Evolutionary conservation across 306 rosid genomes (phyloP).

Genomic region (Begonia loranthoides): DNA sequence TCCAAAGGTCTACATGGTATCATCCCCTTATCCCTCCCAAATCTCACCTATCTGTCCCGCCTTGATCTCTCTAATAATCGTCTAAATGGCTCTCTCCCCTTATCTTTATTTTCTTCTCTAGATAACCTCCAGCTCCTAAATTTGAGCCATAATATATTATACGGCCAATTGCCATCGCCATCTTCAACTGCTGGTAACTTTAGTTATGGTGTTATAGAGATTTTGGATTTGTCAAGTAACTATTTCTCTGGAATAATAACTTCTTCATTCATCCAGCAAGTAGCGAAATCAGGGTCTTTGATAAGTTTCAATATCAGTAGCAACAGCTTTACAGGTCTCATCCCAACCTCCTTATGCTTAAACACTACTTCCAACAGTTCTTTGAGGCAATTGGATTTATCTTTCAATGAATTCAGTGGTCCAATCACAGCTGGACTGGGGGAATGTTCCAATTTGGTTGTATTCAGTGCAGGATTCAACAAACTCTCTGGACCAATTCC

Average conservation of each 20-base stretch:
- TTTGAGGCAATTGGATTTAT: slow-evolving; percentile 45
- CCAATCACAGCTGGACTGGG: slow-evolving; percentile 42
- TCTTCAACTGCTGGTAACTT: not conserved
- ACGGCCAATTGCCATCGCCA: slow-evolving; percentile 28
- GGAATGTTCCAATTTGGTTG: slow-evolving; percentile 45
- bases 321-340: slow-evolving; percentile 53
- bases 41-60: slow-evolving; percentile 31
- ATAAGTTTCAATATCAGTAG: slow-evolving; percentile 62
- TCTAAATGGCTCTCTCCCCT: slow-evolving; percentile 31
- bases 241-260: slow-evolving; percentile 43
- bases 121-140: slow-evolving; percentile 29
- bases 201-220: slow-evolving; percentile 13
- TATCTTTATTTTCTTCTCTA: slow-evolving; percentile 22
- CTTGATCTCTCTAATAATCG: slow-evolving; percentile 57
- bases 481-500: slow-evolving; percentile 49
- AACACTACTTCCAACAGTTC: slow-evolving; percentile 17
- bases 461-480: slow-evolving; percentile 74
- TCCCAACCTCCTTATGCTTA: slow-evolving; percentile 46
- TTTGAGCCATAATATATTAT: slow-evolving; percentile 43
- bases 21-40: slow-evolving; percentile 22
- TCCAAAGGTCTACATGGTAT: slow-evolving; percentile 39
- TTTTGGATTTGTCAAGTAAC: slow-evolving; percentile 65
- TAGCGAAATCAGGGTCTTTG: slow-evolving; percentile 25
- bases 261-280: slow-evolving; percentile 23
- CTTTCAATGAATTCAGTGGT: slow-evolving; percentile 41